A percentile compares a stretch with the other conserved stretches of the same genome.
Evolutionary conservation across 2,329 filamentous ascomycete species (phyloP).

Genomic region (Periconia macrospinosa): DNA sequence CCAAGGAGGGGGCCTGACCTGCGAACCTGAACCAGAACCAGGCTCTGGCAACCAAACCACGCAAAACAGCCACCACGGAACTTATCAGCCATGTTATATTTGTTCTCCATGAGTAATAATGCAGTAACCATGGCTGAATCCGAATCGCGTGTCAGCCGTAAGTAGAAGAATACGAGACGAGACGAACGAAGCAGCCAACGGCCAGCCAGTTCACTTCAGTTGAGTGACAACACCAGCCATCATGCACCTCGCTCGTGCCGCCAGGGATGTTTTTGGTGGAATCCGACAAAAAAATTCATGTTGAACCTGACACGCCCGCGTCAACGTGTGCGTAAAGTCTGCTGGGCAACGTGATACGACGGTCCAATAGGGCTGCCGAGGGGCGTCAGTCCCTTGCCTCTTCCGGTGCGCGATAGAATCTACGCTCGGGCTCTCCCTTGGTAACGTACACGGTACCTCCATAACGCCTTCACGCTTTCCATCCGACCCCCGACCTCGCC

Average conservation of each 20-base stretch:
- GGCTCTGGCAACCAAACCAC: no score
- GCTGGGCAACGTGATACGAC: constrained; percentile 24
- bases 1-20: no score
- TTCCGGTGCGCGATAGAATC: constrained; percentile 18
- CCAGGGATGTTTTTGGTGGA: neutral
- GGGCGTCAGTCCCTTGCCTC: constrained; percentile 8
- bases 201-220: no score
- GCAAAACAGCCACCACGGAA: no score
- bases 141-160: neutral
- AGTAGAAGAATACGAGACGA: neutral
- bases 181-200: neutral
- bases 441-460: no score
- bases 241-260: neutral
- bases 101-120: neutral
- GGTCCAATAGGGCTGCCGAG: constrained; percentile 14
- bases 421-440: constrained; percentile 26
- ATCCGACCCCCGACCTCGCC: no score
- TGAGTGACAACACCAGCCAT: neutral
- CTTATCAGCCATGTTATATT: no score
- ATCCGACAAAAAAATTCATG: neutral
- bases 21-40: no score
- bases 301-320: constrained; percentile 1
- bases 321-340: constrained; percentile 1
- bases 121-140: neutral
- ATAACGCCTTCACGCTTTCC: no score